Percentiles rank a stretch among this genome's conserved stretches.
Evolutionary conservation across 2,329 filamentous ascomycete species (phyloP).

Genomic region (Talaromyces sp.): DNA sequence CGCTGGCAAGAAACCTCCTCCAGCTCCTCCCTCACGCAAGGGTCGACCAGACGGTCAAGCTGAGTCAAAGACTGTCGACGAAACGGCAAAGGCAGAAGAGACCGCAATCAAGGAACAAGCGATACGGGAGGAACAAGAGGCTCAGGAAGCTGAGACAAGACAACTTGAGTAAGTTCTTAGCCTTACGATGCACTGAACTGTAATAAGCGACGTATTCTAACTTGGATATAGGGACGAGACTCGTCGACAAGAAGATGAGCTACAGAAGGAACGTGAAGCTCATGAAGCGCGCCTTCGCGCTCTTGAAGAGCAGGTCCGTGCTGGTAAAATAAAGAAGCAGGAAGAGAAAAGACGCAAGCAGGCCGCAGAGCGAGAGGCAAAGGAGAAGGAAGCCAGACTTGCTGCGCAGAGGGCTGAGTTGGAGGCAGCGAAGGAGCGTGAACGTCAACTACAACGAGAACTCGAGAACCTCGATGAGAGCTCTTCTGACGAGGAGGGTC

Average conservation of each 20-base stretch:
- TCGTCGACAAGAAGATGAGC: conserved; percentile 71
- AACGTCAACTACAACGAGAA: conserved; percentile 83
- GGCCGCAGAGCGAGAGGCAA: conserved; percentile 78
- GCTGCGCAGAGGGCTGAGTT: conserved; percentile 86
- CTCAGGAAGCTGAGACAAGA: conserved; percentile 68
- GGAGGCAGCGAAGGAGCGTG: conserved; percentile 83
- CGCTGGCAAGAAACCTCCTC: conserved; percentile 68
- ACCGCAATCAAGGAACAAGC: conserved; percentile 56
- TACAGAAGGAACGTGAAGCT: conserved; percentile 74
- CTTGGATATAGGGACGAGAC: conserved; percentile 62
- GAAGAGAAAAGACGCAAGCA: conserved; percentile 93
- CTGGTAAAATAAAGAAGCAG: conserved; percentile 91
- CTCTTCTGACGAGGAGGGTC: conserved; percentile 71
- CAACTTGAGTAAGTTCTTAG: conserved; percentile 72
- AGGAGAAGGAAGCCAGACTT: conserved; percentile 81
- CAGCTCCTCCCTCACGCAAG: conserved; percentile 69
- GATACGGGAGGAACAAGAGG: conserved; percentile 66
- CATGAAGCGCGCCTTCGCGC: conserved; percentile 79
- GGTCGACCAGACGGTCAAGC: conserved; percentile 55
- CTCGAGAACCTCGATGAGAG: conserved; percentile 75
- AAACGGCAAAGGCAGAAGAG: conserved; percentile 60
- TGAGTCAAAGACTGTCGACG: conserved; percentile 56
- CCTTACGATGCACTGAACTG: neutral
- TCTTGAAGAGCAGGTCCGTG: conserved; percentile 87
- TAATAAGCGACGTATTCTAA: conserved; percentile 12